Base-by-base conservation (phyloP, 2,329 filamentous ascomycete genomes). In the Stachybotrys chartarum region DNA sequence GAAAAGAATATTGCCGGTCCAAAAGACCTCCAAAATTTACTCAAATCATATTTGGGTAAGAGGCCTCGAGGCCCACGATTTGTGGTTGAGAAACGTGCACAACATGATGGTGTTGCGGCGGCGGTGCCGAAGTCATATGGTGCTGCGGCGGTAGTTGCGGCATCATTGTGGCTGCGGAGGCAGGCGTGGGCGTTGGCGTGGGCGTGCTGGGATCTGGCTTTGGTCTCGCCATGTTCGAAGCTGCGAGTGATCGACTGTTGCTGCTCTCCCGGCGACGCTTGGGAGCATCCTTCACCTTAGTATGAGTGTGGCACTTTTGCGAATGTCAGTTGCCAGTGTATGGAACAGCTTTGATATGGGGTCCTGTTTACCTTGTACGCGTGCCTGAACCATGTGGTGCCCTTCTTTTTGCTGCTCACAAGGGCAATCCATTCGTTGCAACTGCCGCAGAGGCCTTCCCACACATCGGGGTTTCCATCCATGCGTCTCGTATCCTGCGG, bases 341-440 rank as follows among this genome's bases (percentile, higher is more conserved):
- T 24, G 4, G 24, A 24, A 24, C 24, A 44, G 39, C 39, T 42
- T 52, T 50, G 10, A 17, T 49, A 49, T 18, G 46, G 10, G 55
- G 30, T 30, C 46, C 18, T 42, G 14, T 3, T 69, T 71, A 89
- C 87, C 81, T 93, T 94, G 76, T 94, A 94, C 50, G 90, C 89
- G 71, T 95, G 90, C 61, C 90, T 79, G 71, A 93, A 95, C 89
- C 90, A 95, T 4, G 90, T 92, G 1, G 90, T 95, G n/a, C 89
- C 89, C 75, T 93, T 92, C 77, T 93, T 93, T 75, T 93, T 93
- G 69, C 86, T 91, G 73, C 87, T 92, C 47, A 91, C 87, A 42
- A 92, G 75, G 12, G 87, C 85, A 61, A 92, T 86, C 88, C 88
- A 92, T 58, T 91, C 87, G 61, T 86, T 87, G 72, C 88, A 92